A percentile compares a stretch with the other conserved stretches of the same genome.
Evolutionary conservation across 2,329 filamentous ascomycete genomes (phyloP).

Genomic region (Hypomyces rosellus): DNA sequence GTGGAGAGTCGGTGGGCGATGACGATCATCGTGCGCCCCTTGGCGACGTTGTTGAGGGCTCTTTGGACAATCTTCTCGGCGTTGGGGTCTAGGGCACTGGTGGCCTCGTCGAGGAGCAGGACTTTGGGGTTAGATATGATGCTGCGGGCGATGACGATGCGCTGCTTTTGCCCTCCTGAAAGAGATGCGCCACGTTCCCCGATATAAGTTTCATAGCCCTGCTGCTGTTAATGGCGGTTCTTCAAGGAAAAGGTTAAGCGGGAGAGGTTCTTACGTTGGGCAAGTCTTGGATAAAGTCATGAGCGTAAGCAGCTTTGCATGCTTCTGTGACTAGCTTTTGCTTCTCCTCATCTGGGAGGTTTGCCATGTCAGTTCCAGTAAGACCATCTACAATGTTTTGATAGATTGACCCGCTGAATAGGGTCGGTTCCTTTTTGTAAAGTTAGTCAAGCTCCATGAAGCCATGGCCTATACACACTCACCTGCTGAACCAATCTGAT

Average conservation of each 20-base stretch:
- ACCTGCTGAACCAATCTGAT: slow-evolving; percentile 45
- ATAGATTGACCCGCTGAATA: slow-evolving; percentile 47
- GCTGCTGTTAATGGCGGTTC: background rate
- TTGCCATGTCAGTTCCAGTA: slow-evolving; percentile 28
- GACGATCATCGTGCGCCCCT: slow-evolving; percentile 56
- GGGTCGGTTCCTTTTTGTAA: slow-evolving; percentile 39
- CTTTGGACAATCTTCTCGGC: slow-evolving; percentile 48
- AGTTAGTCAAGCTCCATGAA: background rate
- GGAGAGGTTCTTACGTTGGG: slow-evolving; percentile 25
- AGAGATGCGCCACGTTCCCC: slow-evolving; percentile 60
- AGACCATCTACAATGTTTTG: slow-evolving; percentile 48
- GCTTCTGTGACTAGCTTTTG: slow-evolving; percentile 38
- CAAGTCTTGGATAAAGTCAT: slow-evolving; percentile 46
- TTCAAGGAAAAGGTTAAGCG: background rate
- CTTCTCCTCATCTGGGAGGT: slow-evolving; percentile 37
- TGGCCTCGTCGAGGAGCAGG: slow-evolving; percentile 63
- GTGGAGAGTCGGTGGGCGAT: slow-evolving; percentile 58
- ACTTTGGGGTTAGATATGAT: slow-evolving; percentile 59
- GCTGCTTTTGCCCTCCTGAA: slow-evolving; percentile 61
- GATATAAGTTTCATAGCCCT: slow-evolving; percentile 55
- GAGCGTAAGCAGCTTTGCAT: slow-evolving; percentile 44
- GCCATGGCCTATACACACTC: background rate
- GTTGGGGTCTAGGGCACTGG: slow-evolving; percentile 47
- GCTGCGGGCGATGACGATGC: slow-evolving; percentile 59
- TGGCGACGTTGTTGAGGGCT: slow-evolving; percentile 47